Evolutionary conservation across 2,329 filamentous ascomycete genomes (phyloP).

Genomic region (Biscogniauxia marginata): DNA sequence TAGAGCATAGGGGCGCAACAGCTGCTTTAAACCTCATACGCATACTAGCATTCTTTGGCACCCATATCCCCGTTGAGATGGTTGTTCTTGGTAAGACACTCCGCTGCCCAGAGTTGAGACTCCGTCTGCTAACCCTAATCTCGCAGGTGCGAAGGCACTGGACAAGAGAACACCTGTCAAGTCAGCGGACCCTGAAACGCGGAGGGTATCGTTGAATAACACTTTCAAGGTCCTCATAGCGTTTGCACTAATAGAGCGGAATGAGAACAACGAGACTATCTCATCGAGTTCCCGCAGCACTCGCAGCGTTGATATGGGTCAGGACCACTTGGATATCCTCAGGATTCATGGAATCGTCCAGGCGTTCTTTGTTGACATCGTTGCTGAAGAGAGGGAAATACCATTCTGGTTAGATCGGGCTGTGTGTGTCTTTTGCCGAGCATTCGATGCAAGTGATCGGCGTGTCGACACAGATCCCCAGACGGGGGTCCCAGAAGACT

Average conservation of each 20-base stretch:
- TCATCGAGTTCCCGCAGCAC: slow-evolving; percentile 43
- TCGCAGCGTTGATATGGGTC: slow-evolving; percentile 39
- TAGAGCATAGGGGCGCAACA: slow-evolving; percentile 43
- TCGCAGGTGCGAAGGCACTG: slow-evolving; percentile 43
- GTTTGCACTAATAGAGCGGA: slow-evolving; percentile 52
- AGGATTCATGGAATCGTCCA: slow-evolving; percentile 52
- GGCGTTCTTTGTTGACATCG: slow-evolving; percentile 49
- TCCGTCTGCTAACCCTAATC: slow-evolving; percentile 9
- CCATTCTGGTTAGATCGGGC: slow-evolving; percentile 50
- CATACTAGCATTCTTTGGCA: slow-evolving; percentile 63
- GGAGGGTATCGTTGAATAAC: slow-evolving; percentile 42
- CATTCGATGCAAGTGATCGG: slow-evolving; percentile 45
- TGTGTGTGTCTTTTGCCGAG: slow-evolving; percentile 46
- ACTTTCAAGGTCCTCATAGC: slow-evolving; percentile 50
- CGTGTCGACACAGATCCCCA: slow-evolving; percentile 41
- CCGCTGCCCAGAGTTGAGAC: background rate
- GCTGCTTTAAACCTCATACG: slow-evolving; percentile 65
- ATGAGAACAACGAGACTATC: slow-evolving; percentile 41
- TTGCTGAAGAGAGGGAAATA: slow-evolving; percentile 41
- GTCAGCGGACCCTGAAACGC: slow-evolving; percentile 38
- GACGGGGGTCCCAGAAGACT: slow-evolving; percentile 51
- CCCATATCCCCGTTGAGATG: slow-evolving; percentile 65
- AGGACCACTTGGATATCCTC: slow-evolving; percentile 49
- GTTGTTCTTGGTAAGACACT: slow-evolving; percentile 50
- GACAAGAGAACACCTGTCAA: slow-evolving; percentile 47